These are phyloP conservation scores for Ophiocordyceps camponoti-floridani DNA, from an alignment of 2,329 filamentous ascomycete genomes.

Conservation along the genomic window DNA sequence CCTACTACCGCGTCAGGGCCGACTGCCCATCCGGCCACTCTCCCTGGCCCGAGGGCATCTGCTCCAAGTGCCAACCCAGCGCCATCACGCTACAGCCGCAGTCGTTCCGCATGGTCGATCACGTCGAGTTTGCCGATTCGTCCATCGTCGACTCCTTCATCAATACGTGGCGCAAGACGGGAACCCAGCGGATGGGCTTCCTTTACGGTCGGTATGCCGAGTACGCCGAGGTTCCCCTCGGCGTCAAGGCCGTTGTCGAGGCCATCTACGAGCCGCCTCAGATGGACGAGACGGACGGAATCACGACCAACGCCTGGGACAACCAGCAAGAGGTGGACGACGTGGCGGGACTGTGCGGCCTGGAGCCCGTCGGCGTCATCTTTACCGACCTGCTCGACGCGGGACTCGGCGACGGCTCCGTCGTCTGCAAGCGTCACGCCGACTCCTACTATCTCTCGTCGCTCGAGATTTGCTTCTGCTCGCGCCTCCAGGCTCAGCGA, in stretches of 20 bases:
- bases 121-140: constrained; percentile 85
- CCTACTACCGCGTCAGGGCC: constrained; percentile 73
- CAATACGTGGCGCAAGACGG: constrained; percentile 79
- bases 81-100: constrained; percentile 92
- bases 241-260: constrained; percentile 88
- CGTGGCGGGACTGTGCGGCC: constrained; percentile 63
- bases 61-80: constrained; percentile 93
- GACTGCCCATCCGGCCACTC: constrained; percentile 89
- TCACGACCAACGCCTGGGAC: constrained; percentile 70
- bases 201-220: constrained; percentile 82
- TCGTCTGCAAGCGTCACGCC: constrained; percentile 86
- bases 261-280: constrained; percentile 96
- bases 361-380: constrained; percentile 81
- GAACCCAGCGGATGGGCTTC: constrained; percentile 70
- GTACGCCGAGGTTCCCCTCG: constrained; percentile 82
- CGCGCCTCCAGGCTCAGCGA: constrained; percentile 71
- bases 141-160: constrained; percentile 77
- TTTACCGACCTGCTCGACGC: constrained; percentile 84
- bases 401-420: constrained; percentile 64
- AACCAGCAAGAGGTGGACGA: constrained; percentile 69
- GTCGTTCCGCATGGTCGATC: constrained; percentile 89
- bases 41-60: constrained; percentile 89
- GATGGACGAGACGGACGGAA: constrained; percentile 70
- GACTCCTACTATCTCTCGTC: constrained; percentile 93
- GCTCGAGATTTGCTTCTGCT: constrained; percentile 76